phyloP scores from a whole-genome alignment of 257 asterid genomes.

The Petunia secreta region DNA sequence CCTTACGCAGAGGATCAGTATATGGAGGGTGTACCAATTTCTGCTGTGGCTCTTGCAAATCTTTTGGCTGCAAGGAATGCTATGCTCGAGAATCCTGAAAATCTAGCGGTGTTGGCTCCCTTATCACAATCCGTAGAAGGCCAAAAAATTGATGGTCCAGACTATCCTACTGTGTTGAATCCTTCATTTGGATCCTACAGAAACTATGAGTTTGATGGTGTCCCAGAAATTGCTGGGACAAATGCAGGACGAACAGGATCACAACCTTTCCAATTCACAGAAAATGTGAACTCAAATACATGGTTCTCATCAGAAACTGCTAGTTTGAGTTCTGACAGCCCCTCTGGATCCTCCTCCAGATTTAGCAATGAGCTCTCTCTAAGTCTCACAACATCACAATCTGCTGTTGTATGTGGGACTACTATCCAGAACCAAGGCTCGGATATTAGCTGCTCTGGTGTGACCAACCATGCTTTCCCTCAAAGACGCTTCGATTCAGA shows the following conservation, averaged over 20 bases:
- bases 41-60: conserved; percentile 37
- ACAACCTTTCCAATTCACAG: conserved; percentile 35
- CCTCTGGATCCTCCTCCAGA: conserved; percentile 41
- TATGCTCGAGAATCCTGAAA: conserved; percentile 34
- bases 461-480: conserved; percentile 42
- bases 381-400: conserved; percentile 63
- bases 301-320: conserved; percentile 46
- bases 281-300: conserved; percentile 35
- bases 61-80: conserved; percentile 36
- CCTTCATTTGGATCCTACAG: conserved; percentile 43
- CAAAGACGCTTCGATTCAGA: conserved; percentile 49
- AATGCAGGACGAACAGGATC: conserved; percentile 31
- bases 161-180: conserved; percentile 31
- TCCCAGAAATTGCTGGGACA: conserved; percentile 39
- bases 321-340: conserved; percentile 35
- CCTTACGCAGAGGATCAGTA: conserved; percentile 34
- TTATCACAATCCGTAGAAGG: conserved; percentile 36
- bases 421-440: conserved; percentile 53
- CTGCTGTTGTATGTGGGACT: conserved; percentile 35
- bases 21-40: conserved; percentile 43
- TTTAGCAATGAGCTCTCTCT: conserved; percentile 66
- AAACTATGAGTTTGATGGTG: conserved; percentile 43
- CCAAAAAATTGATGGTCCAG: conserved; percentile 33
- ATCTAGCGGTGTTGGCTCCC: conserved; percentile 31
- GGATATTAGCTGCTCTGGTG: conserved; percentile 56